Evolutionary conservation across 176 grass and related monocot genomes (phyloP).

Genomic region (Oropetium thomaeum): DNA sequence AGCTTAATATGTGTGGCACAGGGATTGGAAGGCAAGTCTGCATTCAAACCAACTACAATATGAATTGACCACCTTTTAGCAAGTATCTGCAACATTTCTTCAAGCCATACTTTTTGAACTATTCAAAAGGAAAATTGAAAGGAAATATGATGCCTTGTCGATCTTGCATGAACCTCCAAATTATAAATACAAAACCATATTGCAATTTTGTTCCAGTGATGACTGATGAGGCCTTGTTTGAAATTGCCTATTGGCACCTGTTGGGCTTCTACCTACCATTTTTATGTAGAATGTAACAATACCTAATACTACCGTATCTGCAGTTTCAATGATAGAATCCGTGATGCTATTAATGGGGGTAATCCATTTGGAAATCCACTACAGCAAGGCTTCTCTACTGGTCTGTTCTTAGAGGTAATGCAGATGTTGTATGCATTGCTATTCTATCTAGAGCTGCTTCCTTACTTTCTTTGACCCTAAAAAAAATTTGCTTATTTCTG

Average conservation of each 20-base stretch:
- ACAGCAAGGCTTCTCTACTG: conserved; percentile 84
- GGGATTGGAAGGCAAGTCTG: conserved; percentile 74
- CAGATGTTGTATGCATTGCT: background rate
- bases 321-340: conserved; percentile 98
- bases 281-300: background rate
- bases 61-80: background rate
- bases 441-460: background rate
- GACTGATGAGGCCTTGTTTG: background rate
- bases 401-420: conserved; percentile 80
- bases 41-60: background rate
- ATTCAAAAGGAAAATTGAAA: background rate
- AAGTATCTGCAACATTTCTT: background rate
- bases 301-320: background rate
- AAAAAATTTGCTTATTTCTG: background rate
- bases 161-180: background rate
- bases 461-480: background rate
- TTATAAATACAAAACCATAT: background rate
- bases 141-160: background rate
- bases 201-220: background rate
- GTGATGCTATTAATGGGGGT: conserved; percentile 87
- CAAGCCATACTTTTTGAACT: background rate
- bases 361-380: conserved; percentile 87
- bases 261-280: background rate
- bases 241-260: conserved; percentile 3
- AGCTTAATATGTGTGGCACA: conserved; percentile 83